phyloP scores from a whole-genome alignment of 106 monocot species.

The Acanthochlamys bracteata region DNA sequence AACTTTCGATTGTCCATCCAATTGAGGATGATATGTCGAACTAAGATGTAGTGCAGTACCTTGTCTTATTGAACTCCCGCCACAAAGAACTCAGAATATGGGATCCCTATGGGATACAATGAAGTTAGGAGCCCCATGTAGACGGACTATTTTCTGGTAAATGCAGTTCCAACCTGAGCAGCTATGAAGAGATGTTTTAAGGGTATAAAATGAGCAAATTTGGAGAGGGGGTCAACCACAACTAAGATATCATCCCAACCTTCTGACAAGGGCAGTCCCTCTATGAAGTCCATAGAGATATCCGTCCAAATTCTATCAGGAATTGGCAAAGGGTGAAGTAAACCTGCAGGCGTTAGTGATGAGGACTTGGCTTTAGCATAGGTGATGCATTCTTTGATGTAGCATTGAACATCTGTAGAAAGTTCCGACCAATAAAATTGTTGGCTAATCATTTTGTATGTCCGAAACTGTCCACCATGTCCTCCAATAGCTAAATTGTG shows the following conservation, averaged over 20 bases:
- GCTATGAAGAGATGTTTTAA: not conserved
- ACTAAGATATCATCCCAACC: not conserved
- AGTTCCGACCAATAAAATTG: not conserved
- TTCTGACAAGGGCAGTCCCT: not conserved
- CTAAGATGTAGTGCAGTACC: too few species aligned
- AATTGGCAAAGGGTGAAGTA: slow-evolving; percentile 7
- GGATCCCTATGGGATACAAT: not conserved
- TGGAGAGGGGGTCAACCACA: not conserved
- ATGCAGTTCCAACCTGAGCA: not conserved
- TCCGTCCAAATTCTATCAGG: not conserved
- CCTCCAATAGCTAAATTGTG: not conserved
- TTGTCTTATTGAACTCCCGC: not conserved
- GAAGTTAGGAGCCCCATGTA: not conserved
- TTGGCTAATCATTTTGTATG: not conserved
- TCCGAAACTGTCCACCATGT: not conserved
- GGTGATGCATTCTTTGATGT: too few species aligned
- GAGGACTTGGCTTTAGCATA: too few species aligned
- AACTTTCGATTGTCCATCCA: too few species aligned
- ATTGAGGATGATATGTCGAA: too few species aligned
- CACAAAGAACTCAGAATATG: not conserved
- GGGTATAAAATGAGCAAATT: not conserved
- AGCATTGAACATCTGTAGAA: not conserved
- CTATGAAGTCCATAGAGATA: slow-evolving; percentile 9
- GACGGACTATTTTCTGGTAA: not conserved
- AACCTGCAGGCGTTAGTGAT: not conserved